Percentiles rank a stretch among this genome's conserved stretches.
These are phyloP conservation scores for Fusarium pseudograminearum DNA, from an alignment of 2,329 filamentous ascomycete genomes.

Conservation along the genomic window DNA sequence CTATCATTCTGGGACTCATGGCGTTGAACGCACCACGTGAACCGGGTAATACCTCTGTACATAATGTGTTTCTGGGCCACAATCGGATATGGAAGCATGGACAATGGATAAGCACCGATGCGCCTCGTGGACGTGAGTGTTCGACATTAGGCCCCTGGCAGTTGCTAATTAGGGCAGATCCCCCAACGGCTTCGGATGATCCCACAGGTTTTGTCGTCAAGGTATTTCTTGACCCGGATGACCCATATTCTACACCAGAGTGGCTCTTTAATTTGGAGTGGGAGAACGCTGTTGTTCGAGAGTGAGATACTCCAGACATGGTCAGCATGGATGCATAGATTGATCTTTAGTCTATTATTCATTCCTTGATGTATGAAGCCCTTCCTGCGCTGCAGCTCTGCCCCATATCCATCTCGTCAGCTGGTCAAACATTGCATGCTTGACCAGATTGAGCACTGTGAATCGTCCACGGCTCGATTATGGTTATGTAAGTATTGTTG, in stretches of 20 bases:
- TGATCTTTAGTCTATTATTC: conserved; percentile 46
- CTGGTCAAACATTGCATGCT: conserved; percentile 9
- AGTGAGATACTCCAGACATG: conserved; percentile 9
- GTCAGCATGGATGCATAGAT: conserved; percentile 18
- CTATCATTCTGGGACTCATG: conserved; percentile 57
- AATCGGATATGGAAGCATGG: conserved; percentile 44
- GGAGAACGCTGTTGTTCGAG: conserved; percentile 42
- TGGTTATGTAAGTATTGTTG: conserved; percentile 33
- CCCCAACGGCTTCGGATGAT: conserved; percentile 40
- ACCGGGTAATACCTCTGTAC: conserved; percentile 8
- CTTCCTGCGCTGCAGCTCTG: conserved; percentile 36
- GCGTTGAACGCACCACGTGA: conserved; percentile 47
- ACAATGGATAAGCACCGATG: conserved; percentile 41
- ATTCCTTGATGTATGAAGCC: conserved; percentile 40
- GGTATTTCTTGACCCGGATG: conserved; percentile 50
- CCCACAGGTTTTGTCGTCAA: conserved; percentile 53
- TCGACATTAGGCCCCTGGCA: background rate
- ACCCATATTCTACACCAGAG: conserved; percentile 46
- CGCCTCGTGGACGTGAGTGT: conserved; percentile 48
- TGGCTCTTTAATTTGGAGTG: conserved; percentile 48
- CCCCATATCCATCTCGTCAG: conserved; percentile 31
- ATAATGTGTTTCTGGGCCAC: conserved; percentile 46
- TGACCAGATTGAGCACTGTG: conserved; percentile 10
- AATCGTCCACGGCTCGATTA: conserved; percentile 23
- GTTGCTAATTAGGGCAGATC: conserved; percentile 40